Conservation (phyloP, 169 alveolate species). For the Eimeria praecox region DNA sequence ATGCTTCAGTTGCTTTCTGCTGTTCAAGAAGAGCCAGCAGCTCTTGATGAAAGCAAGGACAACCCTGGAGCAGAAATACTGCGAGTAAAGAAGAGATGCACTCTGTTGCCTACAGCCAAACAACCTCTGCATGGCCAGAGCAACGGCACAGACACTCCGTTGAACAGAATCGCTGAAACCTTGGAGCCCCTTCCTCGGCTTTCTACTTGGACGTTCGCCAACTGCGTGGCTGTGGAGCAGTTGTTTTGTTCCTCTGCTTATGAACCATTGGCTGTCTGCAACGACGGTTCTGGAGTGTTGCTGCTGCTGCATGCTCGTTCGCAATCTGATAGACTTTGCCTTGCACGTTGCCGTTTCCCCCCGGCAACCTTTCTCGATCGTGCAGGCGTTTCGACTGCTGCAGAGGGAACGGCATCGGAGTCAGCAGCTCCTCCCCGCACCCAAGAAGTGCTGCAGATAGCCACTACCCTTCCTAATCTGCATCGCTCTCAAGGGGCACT, state of each 20-base stretch:
- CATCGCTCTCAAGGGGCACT: constrained; percentile 12
- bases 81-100: too few species aligned
- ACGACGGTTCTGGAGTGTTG: not conserved
- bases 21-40: not conserved
- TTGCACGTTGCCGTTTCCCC: not conserved
- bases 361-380: not conserved
- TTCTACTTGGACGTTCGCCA: constrained; percentile 27
- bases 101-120: too few species aligned
- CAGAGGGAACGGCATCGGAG: not conserved
- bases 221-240: constrained; percentile 20
- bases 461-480: not conserved
- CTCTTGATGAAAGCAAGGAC: not conserved
- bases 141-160: too few species aligned
- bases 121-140: too few species aligned
- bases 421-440: not conserved
- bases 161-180: too few species aligned
- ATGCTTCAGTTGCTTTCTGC: not conserved
- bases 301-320: constrained; percentile 6
- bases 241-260: not conserved
- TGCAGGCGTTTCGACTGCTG: not conserved
- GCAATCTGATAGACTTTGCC: not conserved
- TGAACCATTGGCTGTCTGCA: not conserved
- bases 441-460: constrained; percentile 2
- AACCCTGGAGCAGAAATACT: not conserved
- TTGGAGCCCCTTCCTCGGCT: not conserved